Percentiles rank a stretch among this genome's conserved stretches.
Conservation (phyloP, 2,329 filamentous ascomycete genomes). For the Claviceps paspali region DNA sequence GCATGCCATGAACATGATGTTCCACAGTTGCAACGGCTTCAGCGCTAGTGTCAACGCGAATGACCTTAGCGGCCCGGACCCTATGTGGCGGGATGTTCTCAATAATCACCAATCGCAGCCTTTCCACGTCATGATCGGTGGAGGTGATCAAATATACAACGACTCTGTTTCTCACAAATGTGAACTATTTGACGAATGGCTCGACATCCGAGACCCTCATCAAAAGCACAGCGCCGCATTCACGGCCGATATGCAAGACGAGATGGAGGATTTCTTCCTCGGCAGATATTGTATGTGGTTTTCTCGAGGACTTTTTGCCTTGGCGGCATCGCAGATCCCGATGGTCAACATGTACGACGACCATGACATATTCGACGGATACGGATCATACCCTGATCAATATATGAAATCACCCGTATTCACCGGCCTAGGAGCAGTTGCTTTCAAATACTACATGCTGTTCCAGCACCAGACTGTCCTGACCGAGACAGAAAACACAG, state of each 20-base stretch:
- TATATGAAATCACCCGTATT: constrained; percentile 90
- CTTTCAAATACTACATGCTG: constrained; percentile 97
- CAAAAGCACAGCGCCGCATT: constrained; percentile 71
- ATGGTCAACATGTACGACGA: constrained; percentile 99
- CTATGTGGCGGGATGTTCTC: constrained; percentile 89
- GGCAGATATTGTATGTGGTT: constrained; percentile 90
- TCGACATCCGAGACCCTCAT: constrained; percentile 61
- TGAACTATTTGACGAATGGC: constrained; percentile 67
- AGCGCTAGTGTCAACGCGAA: constrained; percentile 63
- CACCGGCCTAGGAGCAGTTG: constrained; percentile 73
- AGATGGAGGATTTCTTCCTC: constrained; percentile 79
- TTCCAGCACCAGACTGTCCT: constrained; percentile 90
- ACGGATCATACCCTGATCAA: constrained; percentile 78
- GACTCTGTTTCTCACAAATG: constrained; percentile 68
- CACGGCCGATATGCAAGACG: constrained; percentile 66
- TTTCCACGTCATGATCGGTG: constrained; percentile 97
- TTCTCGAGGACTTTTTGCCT: constrained; percentile 83
- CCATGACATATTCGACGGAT: constrained; percentile 84
- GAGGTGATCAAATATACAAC: constrained; percentile 94
- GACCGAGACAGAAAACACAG: constrained; percentile 64
- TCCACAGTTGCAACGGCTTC: constrained; percentile 95
- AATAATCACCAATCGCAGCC: constrained; percentile 82
- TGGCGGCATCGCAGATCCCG: constrained; percentile 86
- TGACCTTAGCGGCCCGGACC: constrained; percentile 80
- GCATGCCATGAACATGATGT: constrained; percentile 96